A percentile compares a stretch with the other conserved stretches of the same genome.
These are phyloP conservation scores for Agrocybe praecox DNA, from an alignment of 768 basidiomycete genomes.

Conservation along the genomic window DNA sequence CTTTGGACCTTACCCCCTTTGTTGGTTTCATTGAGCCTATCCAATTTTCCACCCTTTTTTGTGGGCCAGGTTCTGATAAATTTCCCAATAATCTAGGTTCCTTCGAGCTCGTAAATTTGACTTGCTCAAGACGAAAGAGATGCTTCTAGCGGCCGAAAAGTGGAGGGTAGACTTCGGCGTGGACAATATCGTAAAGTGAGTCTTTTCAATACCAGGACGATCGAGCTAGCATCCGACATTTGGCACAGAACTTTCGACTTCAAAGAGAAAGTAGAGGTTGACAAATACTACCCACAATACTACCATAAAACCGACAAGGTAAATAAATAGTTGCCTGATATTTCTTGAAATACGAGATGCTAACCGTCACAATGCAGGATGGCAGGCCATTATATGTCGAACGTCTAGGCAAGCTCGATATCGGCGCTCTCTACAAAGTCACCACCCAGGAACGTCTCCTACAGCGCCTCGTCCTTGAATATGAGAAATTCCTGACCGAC, in stretches of 20 bases:
- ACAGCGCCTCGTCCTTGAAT: constrained; percentile 87
- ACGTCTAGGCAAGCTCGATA: constrained; percentile 87
- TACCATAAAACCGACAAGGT: constrained; percentile 98
- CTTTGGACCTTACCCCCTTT: neutral
- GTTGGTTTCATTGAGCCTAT: too few relatives aligned
- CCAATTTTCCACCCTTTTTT: neutral
- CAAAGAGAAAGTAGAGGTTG: constrained; percentile 77
- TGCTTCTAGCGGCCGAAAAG: constrained; percentile 80
- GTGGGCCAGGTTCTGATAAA: too few relatives aligned
- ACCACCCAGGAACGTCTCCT: constrained; percentile 90
- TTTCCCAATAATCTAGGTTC: constrained; percentile 54
- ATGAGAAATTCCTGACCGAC: constrained; percentile 83
- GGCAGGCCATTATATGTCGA: constrained; percentile 97
- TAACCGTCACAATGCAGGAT: constrained; percentile 53
- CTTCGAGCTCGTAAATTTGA: constrained; percentile 94
- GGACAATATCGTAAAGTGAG: constrained; percentile 71
- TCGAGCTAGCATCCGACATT: constrained; percentile 9
- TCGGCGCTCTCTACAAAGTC: constrained; percentile 75
- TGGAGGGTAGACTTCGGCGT: constrained; percentile 90
- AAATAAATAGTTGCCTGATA: neutral
- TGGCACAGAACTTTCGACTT: constrained; percentile 78
- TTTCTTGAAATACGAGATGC: too few relatives aligned
- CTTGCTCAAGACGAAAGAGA: constrained; percentile 75
- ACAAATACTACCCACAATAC: constrained; percentile 94
- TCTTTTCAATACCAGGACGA: constrained; percentile 12